Evolutionary conservation across 257 asterid species (phyloP).

Genomic region (Cynanchum wilfordii): DNA sequence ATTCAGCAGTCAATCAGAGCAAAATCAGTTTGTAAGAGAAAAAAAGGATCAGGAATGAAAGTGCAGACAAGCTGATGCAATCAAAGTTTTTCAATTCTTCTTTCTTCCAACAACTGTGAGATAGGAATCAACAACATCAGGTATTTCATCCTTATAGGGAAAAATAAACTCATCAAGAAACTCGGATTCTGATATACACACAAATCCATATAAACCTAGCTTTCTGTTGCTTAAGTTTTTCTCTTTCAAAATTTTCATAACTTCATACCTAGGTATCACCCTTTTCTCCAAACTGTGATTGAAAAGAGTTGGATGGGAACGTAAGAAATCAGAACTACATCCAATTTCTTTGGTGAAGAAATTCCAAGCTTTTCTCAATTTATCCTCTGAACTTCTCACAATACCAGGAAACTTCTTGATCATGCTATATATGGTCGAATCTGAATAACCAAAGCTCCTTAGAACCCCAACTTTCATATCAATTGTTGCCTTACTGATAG

Average conservation of each 20-base stretch:
- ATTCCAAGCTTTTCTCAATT: conserved; percentile 1
- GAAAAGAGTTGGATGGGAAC: conserved; percentile 16
- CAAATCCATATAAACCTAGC: background rate
- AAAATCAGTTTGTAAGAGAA: no score
- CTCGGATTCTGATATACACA: background rate
- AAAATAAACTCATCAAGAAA: conserved; percentile 16
- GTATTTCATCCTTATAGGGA: conserved; percentile 21
- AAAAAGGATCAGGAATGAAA: no score
- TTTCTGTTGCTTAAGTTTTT: conserved; percentile 19
- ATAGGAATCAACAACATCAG: background rate
- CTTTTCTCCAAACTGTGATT: conserved; percentile 20
- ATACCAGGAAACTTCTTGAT: conserved; percentile 4
- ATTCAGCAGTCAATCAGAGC: no score
- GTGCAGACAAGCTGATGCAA: background rate
- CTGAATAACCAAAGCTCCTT: conserved; percentile 29
- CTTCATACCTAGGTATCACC: conserved; percentile 17
- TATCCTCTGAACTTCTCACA: conserved; percentile 6
- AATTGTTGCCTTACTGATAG: background rate
- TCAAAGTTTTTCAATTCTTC: background rate
- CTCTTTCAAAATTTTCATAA: conserved; percentile 18
- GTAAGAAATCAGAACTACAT: background rate
- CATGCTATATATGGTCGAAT: conserved; percentile 14
- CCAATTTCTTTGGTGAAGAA: conserved; percentile 15
- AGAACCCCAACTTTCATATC: conserved; percentile 10
- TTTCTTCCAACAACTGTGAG: background rate